phyloP scores from a whole-genome alignment of 495 filamentous ascomycete genomes.

The Aspergillus funiculosus region DNA sequence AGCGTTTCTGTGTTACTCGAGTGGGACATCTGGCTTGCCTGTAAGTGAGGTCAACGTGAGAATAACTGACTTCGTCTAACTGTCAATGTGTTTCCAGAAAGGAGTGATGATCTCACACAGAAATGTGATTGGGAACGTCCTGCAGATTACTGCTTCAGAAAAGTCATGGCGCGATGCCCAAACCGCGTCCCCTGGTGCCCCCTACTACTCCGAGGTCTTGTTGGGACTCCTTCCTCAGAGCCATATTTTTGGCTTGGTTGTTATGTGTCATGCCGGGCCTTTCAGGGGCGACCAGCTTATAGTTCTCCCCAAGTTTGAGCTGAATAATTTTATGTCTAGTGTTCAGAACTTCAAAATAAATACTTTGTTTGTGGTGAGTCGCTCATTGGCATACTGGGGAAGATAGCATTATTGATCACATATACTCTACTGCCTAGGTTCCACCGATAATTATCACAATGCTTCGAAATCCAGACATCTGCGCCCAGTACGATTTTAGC shows the following conservation, averaged over 20 bases:
- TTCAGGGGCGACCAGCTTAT: constrained; percentile 76
- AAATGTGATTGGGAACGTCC: constrained; percentile 80
- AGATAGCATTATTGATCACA: neutral
- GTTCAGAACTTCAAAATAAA: constrained; percentile 72
- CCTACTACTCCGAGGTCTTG: constrained; percentile 49
- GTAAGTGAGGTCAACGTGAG: constrained; percentile 40
- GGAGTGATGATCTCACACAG: constrained; percentile 87
- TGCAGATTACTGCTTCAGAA: constrained; percentile 59
- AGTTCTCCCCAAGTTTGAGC: constrained; percentile 81
- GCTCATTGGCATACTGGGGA: neutral
- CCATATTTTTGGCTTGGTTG: constrained; percentile 82
- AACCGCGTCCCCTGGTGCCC: constrained; percentile 29
- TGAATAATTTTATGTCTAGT: constrained; percentile 55
- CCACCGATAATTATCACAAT: constrained; percentile 84
- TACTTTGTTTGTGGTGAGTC: constrained; percentile 58
- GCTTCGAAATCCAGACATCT: constrained; percentile 56
- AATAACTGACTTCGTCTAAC: neutral
- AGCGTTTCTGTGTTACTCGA: constrained; percentile 85
- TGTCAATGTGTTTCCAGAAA: constrained; percentile 52
- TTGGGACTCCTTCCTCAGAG: constrained; percentile 77
- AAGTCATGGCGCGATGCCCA: constrained; percentile 35
- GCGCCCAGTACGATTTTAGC: constrained; percentile 68
- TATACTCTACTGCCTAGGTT: constrained; percentile 42
- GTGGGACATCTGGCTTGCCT: constrained; percentile 81
- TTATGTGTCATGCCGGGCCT: constrained; percentile 60